Base-by-base conservation (phyloP, 2,329 filamentous ascomycete species). In the Coniochaeta sp. region DNA sequence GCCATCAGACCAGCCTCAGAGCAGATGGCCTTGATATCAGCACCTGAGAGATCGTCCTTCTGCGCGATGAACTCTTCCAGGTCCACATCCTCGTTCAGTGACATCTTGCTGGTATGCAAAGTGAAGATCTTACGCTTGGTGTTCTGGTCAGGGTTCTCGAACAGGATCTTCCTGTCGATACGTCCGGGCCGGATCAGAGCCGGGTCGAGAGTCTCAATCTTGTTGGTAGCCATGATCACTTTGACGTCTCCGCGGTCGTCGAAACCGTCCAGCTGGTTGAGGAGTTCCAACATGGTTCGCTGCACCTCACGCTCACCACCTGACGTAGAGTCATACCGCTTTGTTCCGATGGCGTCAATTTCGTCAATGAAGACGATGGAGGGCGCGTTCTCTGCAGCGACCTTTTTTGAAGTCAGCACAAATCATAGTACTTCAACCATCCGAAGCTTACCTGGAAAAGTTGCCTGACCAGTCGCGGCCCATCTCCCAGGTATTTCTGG, bases 191-290 rank as follows among this genome's bases (percentile, higher is more conserved):
- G 89, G 72, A 99, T 99, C 67, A 99, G 82, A 19, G 95, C 95
- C 60, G 95, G 95, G 71, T 99, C 96, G 31, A 99, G 83, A 4
- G 91, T 96, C 67, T 99, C 96, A 67, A 99, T 99, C 85, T 99
- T 99, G 87, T 99, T 99, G 67, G 95, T 99, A 14, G 95, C 96
- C 93, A 99, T 98, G 75, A 99, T 93, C 63, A 99, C 95, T 81
- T 99, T 99, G 76, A 99, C 93, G 72, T 99, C 95, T 67, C 95
- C 96, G 63, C 95, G 90, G 75, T 99, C 96, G 72, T 99, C 95
- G 77, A 99, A 99, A 69, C 95, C 95, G 73, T 99, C 95, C 9
- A 99, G 87, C 79, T 99, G 95, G 77, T 99, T 99, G 47, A 99
- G 87, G 59, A 99, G 85, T 72, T 99, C 95, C 75, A 99, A 80